Base-by-base conservation (phyloP, 192 early-diverging fungal genomes). In the Podila clonocystis region DNA sequence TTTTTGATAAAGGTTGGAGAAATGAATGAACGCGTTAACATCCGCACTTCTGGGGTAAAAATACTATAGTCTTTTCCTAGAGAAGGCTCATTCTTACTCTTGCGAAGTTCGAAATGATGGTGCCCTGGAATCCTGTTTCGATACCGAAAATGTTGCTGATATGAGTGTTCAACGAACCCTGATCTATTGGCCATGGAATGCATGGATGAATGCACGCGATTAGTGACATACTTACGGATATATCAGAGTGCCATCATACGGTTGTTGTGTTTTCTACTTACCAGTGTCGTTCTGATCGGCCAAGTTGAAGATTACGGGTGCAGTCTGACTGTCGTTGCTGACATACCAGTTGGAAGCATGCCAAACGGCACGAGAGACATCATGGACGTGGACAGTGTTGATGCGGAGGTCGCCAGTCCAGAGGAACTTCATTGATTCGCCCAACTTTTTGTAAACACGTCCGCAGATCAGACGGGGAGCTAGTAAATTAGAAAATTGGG, bases 401-500 rank as follows among this genome's bases (percentile, higher is more conserved):
- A 98, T 89, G 63, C 94, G 94, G 49, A 98, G 75, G 65, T 94
- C 94, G 69, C 94, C 94, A 34, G 93, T 95, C 97, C 97, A 99
- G 52, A 99, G 84, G 50, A 97, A 89, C 34, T 94, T 94, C 97
- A 99, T 98, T 70, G 93, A 91, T 78, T 97, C 93, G 41, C 90
- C 87, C 29, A 92, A 70, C 29, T 90, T 88, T 52, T 93, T 82
- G 83, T 97, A 97, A 17, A 99, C 92, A 55, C 94, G 93, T 62
- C 95, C 97, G 57, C 94, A 93, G 48, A 99, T 96, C 70, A 99
- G 84, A 69, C 97, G 93, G 34, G 97, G 96, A 34, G 95, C 97
- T 91, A 80, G 74, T 60, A 76, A 76, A 61, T 80, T 74, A 9
- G 22, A 52, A 22, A 12, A 24, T 33, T 33, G 33, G 5, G 33